Evolutionary conservation across 257 asterid species (phyloP).

Genomic region (Ilex aquifolium): DNA sequence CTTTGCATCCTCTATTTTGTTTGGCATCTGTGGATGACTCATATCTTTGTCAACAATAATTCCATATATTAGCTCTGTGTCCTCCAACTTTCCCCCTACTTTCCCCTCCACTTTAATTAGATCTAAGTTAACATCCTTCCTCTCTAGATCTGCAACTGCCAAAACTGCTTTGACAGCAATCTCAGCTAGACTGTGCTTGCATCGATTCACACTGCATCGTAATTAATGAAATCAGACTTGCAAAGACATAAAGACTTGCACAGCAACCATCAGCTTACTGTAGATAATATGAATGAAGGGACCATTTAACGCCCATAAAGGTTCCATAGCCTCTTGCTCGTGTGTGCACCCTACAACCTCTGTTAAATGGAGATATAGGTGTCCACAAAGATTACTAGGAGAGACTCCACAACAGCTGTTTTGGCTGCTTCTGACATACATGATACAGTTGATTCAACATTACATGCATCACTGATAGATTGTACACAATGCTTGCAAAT

Average conservation of each 20-base stretch:
- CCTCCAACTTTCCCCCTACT: conserved; percentile 97
- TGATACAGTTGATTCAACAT: no score
- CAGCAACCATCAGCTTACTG: no score
- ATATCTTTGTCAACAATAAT: conserved; percentile 89
- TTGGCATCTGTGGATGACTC: conserved; percentile 99
- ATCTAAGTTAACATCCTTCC: conserved; percentile 93
- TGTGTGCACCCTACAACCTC: no score
- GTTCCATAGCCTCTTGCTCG: no score
- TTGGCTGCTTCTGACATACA: no score
- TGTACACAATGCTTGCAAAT: no score
- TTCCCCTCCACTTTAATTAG: conserved; percentile 94
- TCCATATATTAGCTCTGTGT: conserved; percentile 83
- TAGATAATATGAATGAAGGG: background rate
- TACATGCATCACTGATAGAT: no score
- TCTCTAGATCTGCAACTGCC: conserved; percentile 94
- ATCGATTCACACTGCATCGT: conserved; percentile 82
- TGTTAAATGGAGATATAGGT: no score
- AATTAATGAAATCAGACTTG: conserved; percentile 9
- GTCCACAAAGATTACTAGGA: no score
- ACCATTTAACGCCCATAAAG: background rate
- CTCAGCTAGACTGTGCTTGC: conserved; percentile 89
- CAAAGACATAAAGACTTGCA: background rate
- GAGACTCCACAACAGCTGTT: no score
- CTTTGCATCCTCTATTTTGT: conserved; percentile 79
- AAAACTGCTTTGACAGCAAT: conserved; percentile 96